Evolutionary conservation across 106 monocot genomes (phyloP), one percentile per base, ranked within the genome.

Genomic region (Dioscorea zingiberensis): DNA sequence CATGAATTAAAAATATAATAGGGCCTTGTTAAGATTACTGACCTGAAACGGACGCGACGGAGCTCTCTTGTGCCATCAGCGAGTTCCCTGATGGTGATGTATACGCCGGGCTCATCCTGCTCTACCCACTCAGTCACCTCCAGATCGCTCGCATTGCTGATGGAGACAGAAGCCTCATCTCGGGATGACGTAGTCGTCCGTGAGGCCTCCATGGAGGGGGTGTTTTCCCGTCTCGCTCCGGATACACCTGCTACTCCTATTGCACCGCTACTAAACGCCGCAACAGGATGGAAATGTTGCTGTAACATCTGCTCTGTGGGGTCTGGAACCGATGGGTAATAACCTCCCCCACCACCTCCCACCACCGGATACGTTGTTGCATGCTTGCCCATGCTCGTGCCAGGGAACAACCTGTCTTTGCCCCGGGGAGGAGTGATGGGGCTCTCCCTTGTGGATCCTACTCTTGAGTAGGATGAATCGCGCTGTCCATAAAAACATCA

Each of bases 61-160:
- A 95, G 91, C 76, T 95, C 95, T 61, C 95, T 77, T 22, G 85
- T 72, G 7, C 95, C 95, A 54, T 95, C 91, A 15, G 84, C 49
- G 28, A 94, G 51, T 70, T 85, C 87, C 21, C 94, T 63, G 59
- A 94, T 85, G 44, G 95, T 95, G 44, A 95, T 85, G 56, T 76
- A 95, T 6, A 95, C 95, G 0, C 95, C 95, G 1, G 95, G 91
- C 71, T 95, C 83, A 47, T 95, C 91, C 69, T 95, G 80, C 67
- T 91, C 95, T 62, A 95, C 91, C 95, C 95, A 95, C 83, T 95
- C 95, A 7, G 82, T 78, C 62, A 64, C 54, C 67, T 91, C 95
- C 56, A 79, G 24, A 15, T 91, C 91, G 10, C 91, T 85, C 2
- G 90, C 87, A 38, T 85, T 87, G 78, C 90, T 91, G 27, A 85